A percentile compares a stretch with the other conserved stretches of the same genome.
Conservation (phyloP, 805 yeast genomes). For the Komagataella phaffii region DNA sequence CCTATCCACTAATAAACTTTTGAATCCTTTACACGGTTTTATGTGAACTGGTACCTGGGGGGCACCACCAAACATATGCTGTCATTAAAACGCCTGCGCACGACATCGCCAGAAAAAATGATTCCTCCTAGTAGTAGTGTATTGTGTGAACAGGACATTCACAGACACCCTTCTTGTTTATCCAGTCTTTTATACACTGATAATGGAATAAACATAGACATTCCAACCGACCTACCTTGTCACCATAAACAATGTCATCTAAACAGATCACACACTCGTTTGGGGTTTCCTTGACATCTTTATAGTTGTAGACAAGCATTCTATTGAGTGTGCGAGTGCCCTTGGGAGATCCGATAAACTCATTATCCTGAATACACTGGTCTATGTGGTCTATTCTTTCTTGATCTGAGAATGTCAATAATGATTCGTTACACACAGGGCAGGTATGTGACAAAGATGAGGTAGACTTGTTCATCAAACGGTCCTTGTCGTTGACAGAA, state of each 20-base stretch:
- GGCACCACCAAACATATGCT: neutral
- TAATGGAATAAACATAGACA: constrained; percentile 93
- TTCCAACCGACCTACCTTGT: constrained; percentile 82
- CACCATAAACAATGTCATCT: constrained; percentile 78
- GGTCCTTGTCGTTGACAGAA: neutral
- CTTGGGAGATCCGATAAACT: constrained; percentile 49
- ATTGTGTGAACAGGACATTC: constrained; percentile 77
- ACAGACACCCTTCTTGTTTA: constrained; percentile 69
- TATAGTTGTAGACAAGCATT: constrained; percentile 70
- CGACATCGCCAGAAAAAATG: neutral
- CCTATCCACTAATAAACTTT: neutral
- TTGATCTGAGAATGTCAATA: constrained; percentile 11
- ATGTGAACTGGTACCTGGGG: neutral
- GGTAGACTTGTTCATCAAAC: neutral
- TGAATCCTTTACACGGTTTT: neutral
- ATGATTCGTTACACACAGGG: constrained; percentile 25
- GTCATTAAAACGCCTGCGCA: neutral
- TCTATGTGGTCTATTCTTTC: constrained; percentile 56
- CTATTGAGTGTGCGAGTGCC: constrained; percentile 50
- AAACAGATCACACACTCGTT: constrained; percentile 88
- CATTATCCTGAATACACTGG: constrained; percentile 47
- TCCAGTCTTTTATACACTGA: constrained; percentile 85
- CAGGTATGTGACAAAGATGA: constrained; percentile 15
- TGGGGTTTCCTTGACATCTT: constrained; percentile 9
- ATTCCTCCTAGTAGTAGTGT: constrained; percentile 10